These are phyloP conservation scores for Cercospora sp. DNA, from an alignment of 2,329 filamentous ascomycete genomes.

Conservation along the genomic window DNA sequence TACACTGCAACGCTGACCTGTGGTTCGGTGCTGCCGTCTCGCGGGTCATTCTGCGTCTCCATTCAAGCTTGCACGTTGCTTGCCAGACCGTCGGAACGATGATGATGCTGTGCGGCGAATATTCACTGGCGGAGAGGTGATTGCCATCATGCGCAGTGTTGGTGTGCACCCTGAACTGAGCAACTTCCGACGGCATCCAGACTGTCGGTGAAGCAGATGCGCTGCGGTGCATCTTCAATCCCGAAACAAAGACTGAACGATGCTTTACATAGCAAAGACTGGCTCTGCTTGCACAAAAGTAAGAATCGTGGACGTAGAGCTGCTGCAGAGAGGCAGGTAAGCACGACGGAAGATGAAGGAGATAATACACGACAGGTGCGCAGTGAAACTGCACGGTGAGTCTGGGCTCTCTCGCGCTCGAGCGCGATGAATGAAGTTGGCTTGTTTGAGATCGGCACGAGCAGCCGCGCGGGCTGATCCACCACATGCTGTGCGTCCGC, in stretches of 20 bases:
- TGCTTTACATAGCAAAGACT: conserved; percentile 14
- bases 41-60: conserved; percentile 20
- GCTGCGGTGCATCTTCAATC: conserved; percentile 4
- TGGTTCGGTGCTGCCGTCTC: conserved; percentile 19
- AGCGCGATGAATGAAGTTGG: conserved; percentile 16
- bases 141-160: conserved; percentile 5
- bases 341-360: conserved; percentile 15
- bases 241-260: conserved; percentile 17
- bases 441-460: conserved; percentile 15
- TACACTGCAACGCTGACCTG: conserved; percentile 17
- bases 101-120: conserved; percentile 13
- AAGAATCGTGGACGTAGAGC: conserved; percentile 3
- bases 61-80: conserved; percentile 21
- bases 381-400: conserved; percentile 10
- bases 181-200: conserved; percentile 16
- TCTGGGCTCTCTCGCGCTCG: conserved; percentile 17
- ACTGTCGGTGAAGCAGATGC: conserved; percentile 8
- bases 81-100: conserved; percentile 19
- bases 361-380: conserved; percentile 15
- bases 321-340: conserved; percentile 8
- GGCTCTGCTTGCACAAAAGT: conserved; percentile 7
- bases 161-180: conserved; percentile 5
- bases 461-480: conserved; percentile 10
- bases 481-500: conserved; percentile 11
- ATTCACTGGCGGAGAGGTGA: background rate